Percentiles rank a stretch among this genome's conserved stretches.
Evolutionary conservation across 495 filamentous ascomycete species (phyloP).

Genomic region (Penicillium cosmopolitanum): DNA sequence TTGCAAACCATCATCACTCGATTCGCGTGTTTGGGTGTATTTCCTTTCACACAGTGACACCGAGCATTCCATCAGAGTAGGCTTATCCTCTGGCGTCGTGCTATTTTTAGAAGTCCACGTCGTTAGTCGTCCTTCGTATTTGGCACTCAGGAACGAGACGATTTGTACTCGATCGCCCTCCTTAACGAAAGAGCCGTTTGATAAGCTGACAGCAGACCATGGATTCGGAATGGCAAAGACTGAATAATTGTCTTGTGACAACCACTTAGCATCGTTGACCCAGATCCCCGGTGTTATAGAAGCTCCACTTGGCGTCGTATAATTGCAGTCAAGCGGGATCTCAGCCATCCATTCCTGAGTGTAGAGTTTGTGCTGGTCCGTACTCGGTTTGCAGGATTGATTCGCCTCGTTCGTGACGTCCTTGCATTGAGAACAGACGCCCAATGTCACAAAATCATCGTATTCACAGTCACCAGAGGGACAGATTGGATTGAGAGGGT

Average conservation of each 20-base stretch:
- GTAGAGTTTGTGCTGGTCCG: background rate
- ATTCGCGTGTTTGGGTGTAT: background rate
- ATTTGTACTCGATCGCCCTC: background rate
- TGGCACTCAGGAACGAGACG: background rate
- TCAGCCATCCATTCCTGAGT: background rate
- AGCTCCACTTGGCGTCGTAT: conserved; percentile 1
- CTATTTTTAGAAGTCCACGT: background rate
- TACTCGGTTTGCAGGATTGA: conserved; percentile 6
- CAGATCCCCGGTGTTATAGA: background rate
- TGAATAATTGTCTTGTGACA: background rate
- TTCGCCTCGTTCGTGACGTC: conserved; percentile 13
- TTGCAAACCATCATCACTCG: background rate
- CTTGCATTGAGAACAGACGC: conserved; percentile 16
- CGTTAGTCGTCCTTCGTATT: background rate
- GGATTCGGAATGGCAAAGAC: background rate
- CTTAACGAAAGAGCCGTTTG: background rate
- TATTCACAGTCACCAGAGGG: conserved; percentile 8
- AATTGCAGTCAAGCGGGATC: conserved; percentile 7
- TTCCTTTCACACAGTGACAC: background rate
- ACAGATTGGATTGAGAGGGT: conserved; percentile 12
- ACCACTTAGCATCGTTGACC: background rate
- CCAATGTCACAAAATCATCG: conserved; percentile 14
- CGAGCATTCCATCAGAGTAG: background rate
- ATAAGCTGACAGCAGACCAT: background rate
- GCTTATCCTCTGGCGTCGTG: background rate